phyloP scores from a whole-genome alignment of 805 yeast genomes.

The Yarrowia porcina region DNA sequence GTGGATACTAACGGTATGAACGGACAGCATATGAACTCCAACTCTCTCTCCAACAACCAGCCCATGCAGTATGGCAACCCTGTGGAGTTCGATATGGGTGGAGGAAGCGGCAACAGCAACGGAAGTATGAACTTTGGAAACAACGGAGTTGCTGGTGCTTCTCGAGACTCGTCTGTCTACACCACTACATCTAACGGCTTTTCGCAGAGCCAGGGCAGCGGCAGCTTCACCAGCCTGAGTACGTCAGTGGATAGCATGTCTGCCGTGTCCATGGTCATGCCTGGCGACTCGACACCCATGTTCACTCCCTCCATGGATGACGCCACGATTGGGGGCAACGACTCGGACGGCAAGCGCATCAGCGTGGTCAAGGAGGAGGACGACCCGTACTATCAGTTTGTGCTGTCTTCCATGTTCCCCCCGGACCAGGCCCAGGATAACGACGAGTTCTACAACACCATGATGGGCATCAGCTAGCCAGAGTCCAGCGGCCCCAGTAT shows the following conservation, averaged over 20 bases:
- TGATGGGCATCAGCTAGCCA: conserved; percentile 21
- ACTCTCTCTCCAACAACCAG: background rate
- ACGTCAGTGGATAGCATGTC: conserved; percentile 25
- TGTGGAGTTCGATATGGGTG: conserved; percentile 20
- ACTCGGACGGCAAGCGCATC: background rate
- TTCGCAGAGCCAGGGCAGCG: conserved; percentile 19
- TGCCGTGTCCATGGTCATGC: conserved; percentile 5
- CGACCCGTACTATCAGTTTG: conserved; percentile 18
- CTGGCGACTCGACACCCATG: background rate
- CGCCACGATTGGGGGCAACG: background rate
- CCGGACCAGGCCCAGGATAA: conserved; percentile 6
- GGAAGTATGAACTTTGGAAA: background rate
- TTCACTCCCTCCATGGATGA: background rate
- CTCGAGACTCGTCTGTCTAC: conserved; percentile 9
- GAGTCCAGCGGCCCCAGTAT: conserved; percentile 13
- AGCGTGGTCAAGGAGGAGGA: conserved; percentile 18
- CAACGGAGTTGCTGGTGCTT: background rate
- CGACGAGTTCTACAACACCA: conserved; percentile 23
- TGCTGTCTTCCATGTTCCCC: conserved; percentile 16
- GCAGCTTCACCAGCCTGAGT: conserved; percentile 16
- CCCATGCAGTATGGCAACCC: conserved; percentile 20
- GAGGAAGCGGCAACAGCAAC: background rate
- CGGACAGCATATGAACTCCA: background rate
- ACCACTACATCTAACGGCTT: conserved; percentile 4
- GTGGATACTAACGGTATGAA: background rate